Evolutionary conservation across 352 stramenopile species (phyloP), one percentile per base, ranked within the genome.

Genomic region (Globisporangium rhizosaccharum): DNA sequence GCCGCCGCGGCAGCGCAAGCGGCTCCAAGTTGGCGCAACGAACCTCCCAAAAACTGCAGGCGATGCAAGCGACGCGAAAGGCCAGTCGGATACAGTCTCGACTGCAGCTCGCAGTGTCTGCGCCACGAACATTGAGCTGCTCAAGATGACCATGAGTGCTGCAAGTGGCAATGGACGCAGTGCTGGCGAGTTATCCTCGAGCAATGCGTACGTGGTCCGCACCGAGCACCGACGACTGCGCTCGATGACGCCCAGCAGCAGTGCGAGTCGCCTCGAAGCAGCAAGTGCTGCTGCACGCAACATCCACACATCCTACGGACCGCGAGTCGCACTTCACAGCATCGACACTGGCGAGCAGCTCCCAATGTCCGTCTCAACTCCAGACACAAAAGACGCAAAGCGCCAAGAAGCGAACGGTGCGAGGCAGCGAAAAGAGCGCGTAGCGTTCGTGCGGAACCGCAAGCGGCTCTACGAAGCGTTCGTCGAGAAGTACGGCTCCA

Each of bases 1-100:
- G 51, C 79, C 76, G 48, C 67, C 67, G 23, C 76, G 74, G 17
- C 72, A 86, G 48, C 70, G 76, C 58, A 87, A 87, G 53, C 70
- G 84, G 9, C 48, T 92, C n/a, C 84, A 90, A 57, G 79, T 93
- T n/a, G 84, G 83, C 4, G 61, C 70, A 6, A 93, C 81, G 0
- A 93, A 93, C 54, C 57, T 90, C 28, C 56, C 58, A 1, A 80
- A 76, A 42, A 71, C 33, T 12, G 11, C 33, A 12, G 8, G 33
- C 33, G 33, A 39, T 39, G 33, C 33, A 8, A 39, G 33, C 33
- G 33, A 39, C 11, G 33, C 33, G 33, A 39, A 12, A 10, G 33
- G 14, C 10, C 33, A 39, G 33, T 12, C 33, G 33, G 33, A 39
- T 39, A 8, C 33, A 12, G 73, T 33, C 46, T 64, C 10, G 30